Percentiles rank a stretch among this genome's conserved stretches.
These are phyloP conservation scores for Phenoliferia sp. DNA, from an alignment of 1,284 basidiomycete genomes.

Conservation along the genomic window DNA sequence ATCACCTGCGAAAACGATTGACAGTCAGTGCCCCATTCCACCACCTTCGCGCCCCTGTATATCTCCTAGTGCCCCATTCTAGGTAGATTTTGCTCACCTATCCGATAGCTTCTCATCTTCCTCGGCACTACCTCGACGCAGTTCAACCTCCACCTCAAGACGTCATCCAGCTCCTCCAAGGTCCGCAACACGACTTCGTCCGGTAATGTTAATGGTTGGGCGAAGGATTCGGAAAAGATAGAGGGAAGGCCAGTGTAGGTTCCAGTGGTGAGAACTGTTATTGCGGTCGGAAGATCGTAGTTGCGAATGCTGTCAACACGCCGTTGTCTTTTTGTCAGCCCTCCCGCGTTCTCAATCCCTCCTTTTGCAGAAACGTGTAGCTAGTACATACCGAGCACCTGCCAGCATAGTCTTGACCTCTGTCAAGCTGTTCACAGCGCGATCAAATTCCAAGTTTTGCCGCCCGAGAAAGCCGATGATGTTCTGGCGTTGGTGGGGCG, in stretches of 20 bases:
- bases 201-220: conserved; percentile 60
- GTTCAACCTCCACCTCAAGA: conserved; percentile 65
- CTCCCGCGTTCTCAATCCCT: conserved; percentile 9
- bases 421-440: conserved; percentile 59
- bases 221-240: conserved; percentile 57
- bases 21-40: neutral
- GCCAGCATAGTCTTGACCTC: conserved; percentile 55
- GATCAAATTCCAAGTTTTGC: conserved; percentile 76
- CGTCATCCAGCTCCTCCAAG: conserved; percentile 65
- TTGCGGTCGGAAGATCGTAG: conserved; percentile 80
- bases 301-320: conserved; percentile 61
- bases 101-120: conserved; percentile 66
- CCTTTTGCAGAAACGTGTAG: neutral
- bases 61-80: neutral
- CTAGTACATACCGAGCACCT: conserved; percentile 38
- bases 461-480: conserved; percentile 74
- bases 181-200: conserved; percentile 62
- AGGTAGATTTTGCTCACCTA: conserved; percentile 51
- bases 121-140: conserved; percentile 44
- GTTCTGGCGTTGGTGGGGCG: conserved; percentile 51
- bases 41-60: neutral
- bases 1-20: conserved; percentile 47
- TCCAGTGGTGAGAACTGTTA: conserved; percentile 77
- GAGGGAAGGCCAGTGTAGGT: conserved; percentile 73
- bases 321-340: neutral